These are phyloP conservation scores for Phytophthora fragariae DNA, from an alignment of 352 stramenopile genomes.

Conservation along the genomic window DNA sequence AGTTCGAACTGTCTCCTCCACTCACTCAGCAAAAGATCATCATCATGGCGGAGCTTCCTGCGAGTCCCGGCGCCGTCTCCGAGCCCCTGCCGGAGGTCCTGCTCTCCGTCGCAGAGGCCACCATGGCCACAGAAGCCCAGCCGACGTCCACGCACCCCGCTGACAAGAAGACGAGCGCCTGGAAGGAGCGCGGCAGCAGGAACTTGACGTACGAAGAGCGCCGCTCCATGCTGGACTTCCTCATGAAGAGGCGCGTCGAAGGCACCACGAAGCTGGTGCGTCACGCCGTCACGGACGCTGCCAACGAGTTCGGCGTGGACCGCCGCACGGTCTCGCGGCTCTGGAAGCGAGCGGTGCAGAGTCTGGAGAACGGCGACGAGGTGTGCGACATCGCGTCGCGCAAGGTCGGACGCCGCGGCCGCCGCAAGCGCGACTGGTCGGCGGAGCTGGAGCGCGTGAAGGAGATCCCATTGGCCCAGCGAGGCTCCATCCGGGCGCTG, in stretches of 20 bases:
- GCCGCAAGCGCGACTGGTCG: constrained; percentile 56
- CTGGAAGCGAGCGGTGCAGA: constrained; percentile 51
- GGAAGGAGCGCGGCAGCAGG: constrained; percentile 47
- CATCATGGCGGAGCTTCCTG: constrained; percentile 26
- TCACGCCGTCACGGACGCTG: constrained; percentile 53
- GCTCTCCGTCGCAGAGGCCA: constrained; percentile 8
- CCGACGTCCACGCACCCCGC: background rate
- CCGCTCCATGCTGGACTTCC: constrained; percentile 54
- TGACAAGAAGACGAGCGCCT: constrained; percentile 36
- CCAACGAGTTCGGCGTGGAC: constrained; percentile 44
- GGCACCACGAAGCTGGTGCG: constrained; percentile 45
- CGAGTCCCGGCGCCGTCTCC: background rate
- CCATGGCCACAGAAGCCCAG: background rate
- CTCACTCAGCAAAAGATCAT: constrained; percentile 12
- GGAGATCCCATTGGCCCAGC: constrained; percentile 48
- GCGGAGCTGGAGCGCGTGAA: constrained; percentile 50
- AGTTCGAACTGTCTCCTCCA: constrained; percentile 41
- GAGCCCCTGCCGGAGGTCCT: constrained; percentile 12
- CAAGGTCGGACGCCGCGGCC: constrained; percentile 49
- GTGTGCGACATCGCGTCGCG: constrained; percentile 51
- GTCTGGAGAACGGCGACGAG: constrained; percentile 48
- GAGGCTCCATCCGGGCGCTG: constrained; percentile 49
- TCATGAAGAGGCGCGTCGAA: constrained; percentile 43
- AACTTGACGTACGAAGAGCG: constrained; percentile 58
- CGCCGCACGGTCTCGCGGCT: constrained; percentile 53